Evolutionary conservation across 148 eudicot genomes (phyloP).

Genomic region (Polygonum aviculare): DNA sequence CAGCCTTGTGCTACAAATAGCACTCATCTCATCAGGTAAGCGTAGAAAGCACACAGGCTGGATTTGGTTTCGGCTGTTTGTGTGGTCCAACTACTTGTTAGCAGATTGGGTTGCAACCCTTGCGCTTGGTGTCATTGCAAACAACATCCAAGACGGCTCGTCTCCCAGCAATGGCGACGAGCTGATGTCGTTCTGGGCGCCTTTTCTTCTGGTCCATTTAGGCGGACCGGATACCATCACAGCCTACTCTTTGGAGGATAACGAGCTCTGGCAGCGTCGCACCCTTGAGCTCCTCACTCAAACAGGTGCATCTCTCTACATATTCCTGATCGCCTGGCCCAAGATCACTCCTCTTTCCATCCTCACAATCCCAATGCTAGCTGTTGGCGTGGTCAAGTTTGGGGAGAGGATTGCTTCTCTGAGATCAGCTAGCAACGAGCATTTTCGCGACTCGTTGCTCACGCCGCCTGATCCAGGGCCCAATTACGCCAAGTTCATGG

Average conservation of each 20-base stretch:
- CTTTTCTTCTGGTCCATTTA: conserved; percentile 22
- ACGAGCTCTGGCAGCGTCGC: conserved; percentile 44
- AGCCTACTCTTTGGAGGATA: conserved; percentile 25
- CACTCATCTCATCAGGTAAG: conserved; percentile 22
- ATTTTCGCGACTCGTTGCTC: conserved; percentile 31
- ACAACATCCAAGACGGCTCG: neutral
- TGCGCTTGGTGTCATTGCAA: conserved; percentile 25
- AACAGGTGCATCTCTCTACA: conserved; percentile 18
- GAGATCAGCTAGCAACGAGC: conserved; percentile 30
- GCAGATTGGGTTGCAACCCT: conserved; percentile 28
- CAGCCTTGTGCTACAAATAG: conserved; percentile 29
- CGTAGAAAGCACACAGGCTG: conserved; percentile 17
- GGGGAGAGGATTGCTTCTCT: conserved; percentile 32
- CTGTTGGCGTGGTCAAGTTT: conserved; percentile 33
- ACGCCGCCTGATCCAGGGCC: conserved; percentile 40
- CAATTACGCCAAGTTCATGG: conserved; percentile 44
- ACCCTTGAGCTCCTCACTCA: conserved; percentile 29
- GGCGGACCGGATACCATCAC: conserved; percentile 30
- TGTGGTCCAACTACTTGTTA: conserved; percentile 29
- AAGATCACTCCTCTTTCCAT: conserved; percentile 17
- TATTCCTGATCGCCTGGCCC: conserved; percentile 25
- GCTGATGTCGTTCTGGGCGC: conserved; percentile 22
- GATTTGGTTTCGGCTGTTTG: conserved; percentile 16
- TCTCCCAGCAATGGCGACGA: neutral
- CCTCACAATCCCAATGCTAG: conserved; percentile 19